Conservation (phyloP, 805 yeast genomes). For the Starmerella vitae region DNA sequence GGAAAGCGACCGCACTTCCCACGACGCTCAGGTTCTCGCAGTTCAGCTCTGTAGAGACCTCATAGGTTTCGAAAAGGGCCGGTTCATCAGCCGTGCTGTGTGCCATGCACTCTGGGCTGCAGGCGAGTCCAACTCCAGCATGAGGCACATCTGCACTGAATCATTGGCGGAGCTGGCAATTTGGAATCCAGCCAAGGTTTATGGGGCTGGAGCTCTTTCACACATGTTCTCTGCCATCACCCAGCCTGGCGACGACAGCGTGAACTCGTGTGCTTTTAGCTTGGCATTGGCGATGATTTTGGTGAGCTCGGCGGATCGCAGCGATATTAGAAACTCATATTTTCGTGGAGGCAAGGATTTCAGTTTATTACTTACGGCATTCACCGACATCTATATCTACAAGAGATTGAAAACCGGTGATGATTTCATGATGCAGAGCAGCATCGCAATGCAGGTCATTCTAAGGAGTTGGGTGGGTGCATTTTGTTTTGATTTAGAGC, state of each 20-base stretch:
- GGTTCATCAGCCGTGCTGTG: conserved; percentile 35
- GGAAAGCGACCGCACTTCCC: conserved; percentile 32
- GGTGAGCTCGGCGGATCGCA: conserved; percentile 43
- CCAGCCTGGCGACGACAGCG: conserved; percentile 25
- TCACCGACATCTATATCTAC: conserved; percentile 43
- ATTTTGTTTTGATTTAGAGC: conserved; percentile 46
- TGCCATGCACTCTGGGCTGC: conserved; percentile 53
- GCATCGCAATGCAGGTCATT: conserved; percentile 45
- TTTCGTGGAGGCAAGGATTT: conserved; percentile 52
- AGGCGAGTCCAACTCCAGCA: conserved; percentile 41
- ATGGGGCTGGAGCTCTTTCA: conserved; percentile 35
- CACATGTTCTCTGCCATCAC: conserved; percentile 35
- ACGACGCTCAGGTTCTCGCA: conserved; percentile 65
- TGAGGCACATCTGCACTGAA: conserved; percentile 40
- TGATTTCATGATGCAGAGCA: conserved; percentile 46
- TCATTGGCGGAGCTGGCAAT: conserved; percentile 41
- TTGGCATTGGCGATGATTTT: conserved; percentile 33
- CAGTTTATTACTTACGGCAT: conserved; percentile 49
- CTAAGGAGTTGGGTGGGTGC: conserved; percentile 70
- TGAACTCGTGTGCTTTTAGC: conserved; percentile 21
- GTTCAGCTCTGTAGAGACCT: conserved; percentile 54
- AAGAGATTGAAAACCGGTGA: conserved; percentile 34
- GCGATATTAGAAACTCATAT: conserved; percentile 36
- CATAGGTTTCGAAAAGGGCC: conserved; percentile 41
- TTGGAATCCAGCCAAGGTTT: conserved; percentile 32